phyloP scores from a whole-genome alignment of 2,329 filamentous ascomycete species.

The Monilinia polystroma region DNA sequence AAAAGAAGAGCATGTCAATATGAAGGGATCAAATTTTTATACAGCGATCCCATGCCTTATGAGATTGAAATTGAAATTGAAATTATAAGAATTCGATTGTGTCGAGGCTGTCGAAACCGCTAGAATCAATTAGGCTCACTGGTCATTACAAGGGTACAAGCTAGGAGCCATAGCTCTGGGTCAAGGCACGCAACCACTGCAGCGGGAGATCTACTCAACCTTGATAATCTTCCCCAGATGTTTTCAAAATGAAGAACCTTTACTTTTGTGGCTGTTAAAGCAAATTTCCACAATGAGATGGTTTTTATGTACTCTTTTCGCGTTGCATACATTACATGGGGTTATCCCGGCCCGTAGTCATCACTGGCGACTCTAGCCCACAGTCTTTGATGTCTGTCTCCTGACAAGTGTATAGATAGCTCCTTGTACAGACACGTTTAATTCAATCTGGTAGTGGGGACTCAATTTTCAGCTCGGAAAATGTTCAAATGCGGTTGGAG shows the following conservation, averaged over 20 bases:
- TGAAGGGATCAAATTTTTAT: background rate
- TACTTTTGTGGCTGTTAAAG: background rate
- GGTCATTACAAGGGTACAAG: background rate
- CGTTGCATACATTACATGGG: background rate
- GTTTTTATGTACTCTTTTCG: background rate
- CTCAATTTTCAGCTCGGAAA: constrained; percentile 2
- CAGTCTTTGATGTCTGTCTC: no score
- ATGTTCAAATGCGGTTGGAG: background rate
- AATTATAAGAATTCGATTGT: background rate
- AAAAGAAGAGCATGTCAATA: no score
- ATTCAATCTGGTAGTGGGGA: background rate
- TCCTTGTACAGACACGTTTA: background rate
- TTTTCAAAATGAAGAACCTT: background rate
- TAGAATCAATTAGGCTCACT: background rate
- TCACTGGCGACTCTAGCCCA: background rate
- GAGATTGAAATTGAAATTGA: background rate
- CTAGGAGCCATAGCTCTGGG: background rate
- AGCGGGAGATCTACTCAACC: constrained; percentile 3
- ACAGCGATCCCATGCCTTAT: background rate
- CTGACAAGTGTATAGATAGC: background rate
- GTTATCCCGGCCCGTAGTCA: background rate
- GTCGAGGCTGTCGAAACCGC: background rate
- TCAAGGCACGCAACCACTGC: background rate
- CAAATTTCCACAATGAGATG: background rate
- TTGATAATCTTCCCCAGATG: constrained; percentile 3